Evolutionary conservation across 1,284 basidiomycete species (phyloP).

Genomic region (Malassezia caprae): DNA sequence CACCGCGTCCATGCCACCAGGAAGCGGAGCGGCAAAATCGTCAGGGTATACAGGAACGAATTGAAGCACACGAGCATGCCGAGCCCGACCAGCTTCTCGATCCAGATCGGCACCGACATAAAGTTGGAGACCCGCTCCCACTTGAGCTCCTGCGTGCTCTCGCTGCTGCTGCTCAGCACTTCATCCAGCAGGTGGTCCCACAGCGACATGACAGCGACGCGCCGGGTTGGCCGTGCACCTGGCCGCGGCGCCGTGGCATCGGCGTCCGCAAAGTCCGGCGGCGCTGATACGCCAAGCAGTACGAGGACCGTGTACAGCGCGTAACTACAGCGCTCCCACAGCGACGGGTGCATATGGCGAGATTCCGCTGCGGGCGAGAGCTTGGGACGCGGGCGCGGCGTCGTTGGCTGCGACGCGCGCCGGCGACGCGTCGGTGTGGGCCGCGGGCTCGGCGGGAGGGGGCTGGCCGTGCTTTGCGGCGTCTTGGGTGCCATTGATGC

Average conservation of each 20-base stretch:
- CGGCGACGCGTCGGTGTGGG: not conserved
- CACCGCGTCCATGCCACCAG: slow-evolving; percentile 36
- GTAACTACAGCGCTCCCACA: not conserved
- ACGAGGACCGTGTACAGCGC: slow-evolving; percentile 5
- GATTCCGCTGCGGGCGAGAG: not conserved
- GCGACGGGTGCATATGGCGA: not conserved
- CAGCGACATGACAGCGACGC: slow-evolving; percentile 46
- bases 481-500: not conserved
- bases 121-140: slow-evolving; percentile 99
- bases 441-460: not conserved
- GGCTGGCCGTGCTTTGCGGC: not conserved
- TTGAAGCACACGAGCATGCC: slow-evolving; percentile 90
- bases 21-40: slow-evolving; percentile 80
- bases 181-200: slow-evolving; percentile 81
- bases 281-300: slow-evolving; percentile 9
- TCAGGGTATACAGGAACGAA: slow-evolving; percentile 95
- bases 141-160: slow-evolving; percentile 81
- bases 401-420: not conserved
- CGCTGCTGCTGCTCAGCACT: slow-evolving; percentile 76
- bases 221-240: not conserved
- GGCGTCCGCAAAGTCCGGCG: not conserved
- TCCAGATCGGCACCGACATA: slow-evolving; percentile 76
- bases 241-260: not conserved
- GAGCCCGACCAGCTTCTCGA: slow-evolving; percentile 91
- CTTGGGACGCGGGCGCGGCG: too few relatives aligned